Evolutionary conservation across 345 rosid genomes (phyloP).

Genomic region (Euphorbia tirucalli): DNA sequence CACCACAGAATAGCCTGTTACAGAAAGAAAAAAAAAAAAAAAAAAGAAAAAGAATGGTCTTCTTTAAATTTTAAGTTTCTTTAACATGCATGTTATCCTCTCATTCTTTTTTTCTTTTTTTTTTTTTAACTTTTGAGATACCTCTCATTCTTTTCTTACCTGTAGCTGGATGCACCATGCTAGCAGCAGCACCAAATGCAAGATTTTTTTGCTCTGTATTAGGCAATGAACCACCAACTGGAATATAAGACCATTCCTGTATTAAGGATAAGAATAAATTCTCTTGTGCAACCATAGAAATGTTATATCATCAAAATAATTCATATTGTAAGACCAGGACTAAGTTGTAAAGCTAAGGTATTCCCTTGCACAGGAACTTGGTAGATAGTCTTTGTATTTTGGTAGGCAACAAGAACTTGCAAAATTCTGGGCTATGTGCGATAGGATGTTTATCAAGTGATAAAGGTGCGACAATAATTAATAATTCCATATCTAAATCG

Average conservation of each 20-base stretch:
- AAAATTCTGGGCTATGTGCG: not conserved
- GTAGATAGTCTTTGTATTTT: not conserved
- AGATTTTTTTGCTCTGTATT: conserved; percentile 86
- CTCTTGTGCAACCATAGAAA: conserved; percentile 7
- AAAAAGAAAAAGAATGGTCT: conserved; percentile 9
- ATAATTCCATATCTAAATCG: not conserved
- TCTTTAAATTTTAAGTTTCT: conserved; percentile 14
- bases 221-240: conserved; percentile 96
- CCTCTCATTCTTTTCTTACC: conserved; percentile 39
- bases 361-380: not conserved
- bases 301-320: conserved; percentile 8
- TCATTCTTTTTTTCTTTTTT: no score
- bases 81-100: conserved; percentile 17
- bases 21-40: no score
- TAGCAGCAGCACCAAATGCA: conserved; percentile 96
- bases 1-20: conserved; percentile 93
- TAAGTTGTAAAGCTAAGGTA: not conserved
- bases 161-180: conserved; percentile 98
- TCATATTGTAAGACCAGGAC: conserved; percentile 1
- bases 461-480: not conserved
- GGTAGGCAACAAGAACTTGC: not conserved
- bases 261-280: conserved; percentile 13
- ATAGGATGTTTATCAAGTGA: not conserved
- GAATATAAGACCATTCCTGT: conserved; percentile 98
- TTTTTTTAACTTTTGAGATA: no score